Base-by-base conservation (phyloP, 169 alveolate species). In the Cryptosporidium tyzzeri region DNA sequence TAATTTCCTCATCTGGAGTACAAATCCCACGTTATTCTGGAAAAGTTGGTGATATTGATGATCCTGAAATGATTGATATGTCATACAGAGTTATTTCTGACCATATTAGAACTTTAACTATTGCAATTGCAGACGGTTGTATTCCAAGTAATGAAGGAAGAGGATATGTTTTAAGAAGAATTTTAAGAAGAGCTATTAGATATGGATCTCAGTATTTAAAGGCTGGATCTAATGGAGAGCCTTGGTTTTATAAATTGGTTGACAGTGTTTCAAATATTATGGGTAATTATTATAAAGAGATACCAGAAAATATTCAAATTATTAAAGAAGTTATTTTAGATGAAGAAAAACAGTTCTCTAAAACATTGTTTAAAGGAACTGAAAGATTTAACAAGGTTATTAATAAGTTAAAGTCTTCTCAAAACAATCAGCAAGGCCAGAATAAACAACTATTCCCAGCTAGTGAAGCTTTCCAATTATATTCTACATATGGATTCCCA, bases 21-120 rank as follows among this genome's bases (percentile, higher is more conserved):
- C 44, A 65, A 12, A 91, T 96, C 5, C 95, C 96, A 0, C 91
- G 92, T 16, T 96, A 96, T 91, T 70, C 91, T 58, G 98, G 98
- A 39, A 93, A 93, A 93, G 94, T 94, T n/a, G 86, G 86, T 21
- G 96, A 96, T 9, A 93, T 91, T 12, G 96, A 91, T 51, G 97
- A 96, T 85, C 84, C 80, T 21, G 91, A 91, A 41, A 84, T 73
- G 71, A 86, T 96, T n/a, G 99, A 97, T 87, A 93, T 94, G 84
- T 97, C 98, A 26, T 97, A 96, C 93, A 94, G 99, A 62, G 98
- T 96, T 50, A 93, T 97, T 51, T 96, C 98, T 33, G 99, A 97
- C 71, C 99, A 97, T 91, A 95, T 95, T 50, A 86, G 99, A 65
- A 96, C 98, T 69, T 93, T 96, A 45, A 94, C 98, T 14, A 93